Conservation (phyloP, 306 rosid species). For the Arachis hypogaea region DNA sequence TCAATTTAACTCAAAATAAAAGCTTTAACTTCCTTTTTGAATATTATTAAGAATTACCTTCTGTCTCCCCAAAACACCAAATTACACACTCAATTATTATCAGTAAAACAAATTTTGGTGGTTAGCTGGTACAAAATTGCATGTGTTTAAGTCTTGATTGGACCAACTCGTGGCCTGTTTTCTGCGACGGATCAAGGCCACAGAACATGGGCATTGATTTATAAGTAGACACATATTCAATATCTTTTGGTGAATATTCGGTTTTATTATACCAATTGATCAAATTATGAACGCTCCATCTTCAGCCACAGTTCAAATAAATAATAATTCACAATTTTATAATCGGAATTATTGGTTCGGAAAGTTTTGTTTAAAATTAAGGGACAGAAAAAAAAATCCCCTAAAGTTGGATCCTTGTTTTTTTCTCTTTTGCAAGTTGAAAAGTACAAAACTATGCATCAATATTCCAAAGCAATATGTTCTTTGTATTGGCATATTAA, state of each 20-base stretch:
- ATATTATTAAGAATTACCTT: too few species aligned
- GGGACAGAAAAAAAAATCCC: background rate
- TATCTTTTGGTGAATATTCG: background rate
- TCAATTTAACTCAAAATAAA: too few species aligned
- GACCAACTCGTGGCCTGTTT: background rate
- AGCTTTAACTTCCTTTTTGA: too few species aligned
- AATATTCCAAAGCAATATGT: background rate
- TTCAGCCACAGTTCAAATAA: background rate
- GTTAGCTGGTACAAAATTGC: background rate
- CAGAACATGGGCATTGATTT: constrained; percentile 1
- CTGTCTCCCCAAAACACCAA: too few species aligned
- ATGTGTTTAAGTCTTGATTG: background rate
- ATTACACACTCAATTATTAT: background rate
- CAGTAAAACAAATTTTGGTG: background rate
- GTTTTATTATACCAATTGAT: background rate
- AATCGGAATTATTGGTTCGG: background rate
- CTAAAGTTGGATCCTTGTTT: background rate
- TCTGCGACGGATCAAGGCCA: background rate
- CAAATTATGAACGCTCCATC: background rate
- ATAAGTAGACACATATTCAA: background rate
- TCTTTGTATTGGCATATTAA: background rate
- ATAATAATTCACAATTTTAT: too few species aligned
- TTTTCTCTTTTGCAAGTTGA: background rate
- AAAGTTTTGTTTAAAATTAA: background rate
- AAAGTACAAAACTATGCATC: too few species aligned